Percentiles rank a stretch among this genome's conserved stretches.
Evolutionary conservation across 306 rosid species (phyloP).

Genomic region (Styphnolobium japonicum): DNA sequence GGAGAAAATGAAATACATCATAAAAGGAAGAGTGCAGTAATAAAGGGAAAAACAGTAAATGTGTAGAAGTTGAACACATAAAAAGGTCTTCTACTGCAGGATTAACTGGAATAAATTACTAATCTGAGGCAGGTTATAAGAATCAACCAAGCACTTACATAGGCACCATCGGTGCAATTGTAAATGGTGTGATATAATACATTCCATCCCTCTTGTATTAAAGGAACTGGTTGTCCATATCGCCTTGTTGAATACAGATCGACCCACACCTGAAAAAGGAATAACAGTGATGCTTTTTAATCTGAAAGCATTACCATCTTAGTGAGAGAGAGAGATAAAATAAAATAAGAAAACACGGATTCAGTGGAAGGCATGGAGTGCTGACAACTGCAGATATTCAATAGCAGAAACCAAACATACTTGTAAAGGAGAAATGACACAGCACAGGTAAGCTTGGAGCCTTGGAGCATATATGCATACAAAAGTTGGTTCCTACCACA

Average conservation of each 20-base stretch:
- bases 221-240: conserved; percentile 66
- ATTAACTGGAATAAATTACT: conserved; percentile 13
- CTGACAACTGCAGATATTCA: neutral
- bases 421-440: conserved; percentile 1
- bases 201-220: conserved; percentile 74
- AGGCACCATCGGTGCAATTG: conserved; percentile 91
- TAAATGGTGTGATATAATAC: conserved; percentile 70
- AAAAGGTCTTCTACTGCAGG: neutral
- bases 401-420: neutral
- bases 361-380: neutral
- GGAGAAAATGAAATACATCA: conserved; percentile 4
- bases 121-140: conserved; percentile 4
- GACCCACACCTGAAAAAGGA: conserved; percentile 71
- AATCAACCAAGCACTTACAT: conserved; percentile 57
- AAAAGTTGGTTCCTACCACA: neutral
- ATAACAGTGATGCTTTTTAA: neutral
- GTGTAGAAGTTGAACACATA: neutral
- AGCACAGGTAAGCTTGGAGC: neutral
- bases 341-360: neutral
- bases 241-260: conserved; percentile 71
- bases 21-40: neutral
- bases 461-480: neutral
- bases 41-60: neutral
- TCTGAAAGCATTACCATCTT: neutral
- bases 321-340: neutral